phyloP scores from a whole-genome alignment of 2,329 filamentous ascomycete genomes.

The Botryosphaeria agaves region DNA sequence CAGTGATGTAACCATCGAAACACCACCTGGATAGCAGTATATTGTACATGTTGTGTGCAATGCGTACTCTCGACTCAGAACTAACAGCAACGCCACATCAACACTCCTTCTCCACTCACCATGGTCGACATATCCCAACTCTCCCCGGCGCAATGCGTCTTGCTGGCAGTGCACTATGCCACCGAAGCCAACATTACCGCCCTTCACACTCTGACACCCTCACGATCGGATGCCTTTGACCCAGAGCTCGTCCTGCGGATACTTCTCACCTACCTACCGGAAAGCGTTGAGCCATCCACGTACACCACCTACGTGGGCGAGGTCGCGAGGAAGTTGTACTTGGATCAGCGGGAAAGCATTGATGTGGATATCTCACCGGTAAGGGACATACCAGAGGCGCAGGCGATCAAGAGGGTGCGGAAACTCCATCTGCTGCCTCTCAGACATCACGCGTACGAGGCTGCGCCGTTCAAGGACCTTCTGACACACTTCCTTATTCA shows the following conservation, averaged over 20 bases:
- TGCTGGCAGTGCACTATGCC: conserved; percentile 56
- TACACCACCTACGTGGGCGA: conserved; percentile 46
- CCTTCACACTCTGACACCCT: conserved; percentile 41
- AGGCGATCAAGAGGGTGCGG: conserved; percentile 44
- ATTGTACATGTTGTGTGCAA: no score
- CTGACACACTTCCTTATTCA: conserved; percentile 49
- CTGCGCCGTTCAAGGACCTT: conserved; percentile 33
- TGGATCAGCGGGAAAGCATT: conserved; percentile 21
- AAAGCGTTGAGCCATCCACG: conserved; percentile 43
- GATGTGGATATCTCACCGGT: conserved; percentile 39
- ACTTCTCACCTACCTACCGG: conserved; percentile 60
- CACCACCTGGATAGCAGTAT: no score
- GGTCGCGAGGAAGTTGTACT: conserved; percentile 32
- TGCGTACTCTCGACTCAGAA: no score
- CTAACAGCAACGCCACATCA: no score
- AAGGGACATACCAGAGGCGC: conserved; percentile 39
- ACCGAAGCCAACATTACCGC: conserved; percentile 46
- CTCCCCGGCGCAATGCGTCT: conserved; percentile 49
- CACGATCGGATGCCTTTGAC: conserved; percentile 39
- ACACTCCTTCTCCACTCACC: no score
- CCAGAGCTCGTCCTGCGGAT: conserved; percentile 53
- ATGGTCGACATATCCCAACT: conserved; percentile 17
- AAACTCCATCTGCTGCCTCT: conserved; percentile 48
- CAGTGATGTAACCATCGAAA: no score
- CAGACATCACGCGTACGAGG: conserved; percentile 28